Percentiles rank a stretch among this genome's conserved stretches.
Conservation (phyloP, 1,284 basidiomycete genomes). For the Ganoderma sinense region DNA sequence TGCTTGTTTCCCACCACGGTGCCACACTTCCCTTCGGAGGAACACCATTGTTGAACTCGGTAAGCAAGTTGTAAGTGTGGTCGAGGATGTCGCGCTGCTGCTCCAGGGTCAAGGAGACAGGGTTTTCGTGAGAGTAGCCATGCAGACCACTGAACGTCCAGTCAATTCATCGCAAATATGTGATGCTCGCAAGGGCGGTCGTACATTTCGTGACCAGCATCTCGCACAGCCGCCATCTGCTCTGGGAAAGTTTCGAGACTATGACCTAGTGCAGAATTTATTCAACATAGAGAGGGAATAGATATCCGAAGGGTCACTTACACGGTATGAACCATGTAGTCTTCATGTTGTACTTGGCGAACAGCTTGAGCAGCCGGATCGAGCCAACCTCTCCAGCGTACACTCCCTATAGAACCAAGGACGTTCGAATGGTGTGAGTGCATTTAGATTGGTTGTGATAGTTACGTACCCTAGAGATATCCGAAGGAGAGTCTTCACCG, state of each 20-base stretch:
- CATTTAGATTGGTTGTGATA: not conserved
- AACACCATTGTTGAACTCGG: conserved; percentile 72
- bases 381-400: conserved; percentile 80
- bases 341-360: conserved; percentile 76
- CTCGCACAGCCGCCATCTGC: conserved; percentile 69
- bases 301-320: conserved; percentile 23
- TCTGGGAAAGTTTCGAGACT: conserved; percentile 75
- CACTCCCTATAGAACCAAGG: conserved; percentile 54
- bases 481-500: conserved; percentile 69
- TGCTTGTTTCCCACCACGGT: conserved; percentile 84
- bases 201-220: conserved; percentile 75
- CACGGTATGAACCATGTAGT: conserved; percentile 80
- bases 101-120: conserved; percentile 63
- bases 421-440: not conserved
- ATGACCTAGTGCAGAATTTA: conserved; percentile 52
- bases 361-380: conserved; percentile 73
- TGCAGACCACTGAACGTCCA: conserved; percentile 61
- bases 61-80: conserved; percentile 71
- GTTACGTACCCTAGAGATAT: conserved; percentile 61
- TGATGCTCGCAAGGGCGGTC: not conserved
- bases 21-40: conserved; percentile 75
- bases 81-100: conserved; percentile 81
- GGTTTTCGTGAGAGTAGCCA: conserved; percentile 84
- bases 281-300: not conserved
- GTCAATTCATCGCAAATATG: not conserved